Percentiles rank a stretch among this genome's conserved stretches.
phyloP scores from a whole-genome alignment of 106 monocot genomes.

The Dendrobium officinale region DNA sequence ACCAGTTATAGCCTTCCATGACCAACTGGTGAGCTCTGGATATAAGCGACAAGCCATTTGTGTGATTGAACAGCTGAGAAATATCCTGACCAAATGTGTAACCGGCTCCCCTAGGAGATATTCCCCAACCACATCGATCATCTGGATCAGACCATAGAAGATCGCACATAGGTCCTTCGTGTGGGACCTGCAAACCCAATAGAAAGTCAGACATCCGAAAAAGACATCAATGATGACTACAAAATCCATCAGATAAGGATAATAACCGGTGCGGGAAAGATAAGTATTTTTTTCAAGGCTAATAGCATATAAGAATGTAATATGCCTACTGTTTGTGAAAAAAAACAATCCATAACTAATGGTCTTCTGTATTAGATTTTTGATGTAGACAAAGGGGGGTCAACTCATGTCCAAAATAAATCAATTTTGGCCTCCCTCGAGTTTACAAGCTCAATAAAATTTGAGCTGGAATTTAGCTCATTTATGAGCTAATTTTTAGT shows the following conservation, averaged over 20 bases:
- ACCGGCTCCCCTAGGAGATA: slow-evolving; percentile 81
- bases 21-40: slow-evolving; percentile 71
- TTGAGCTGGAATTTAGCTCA: no score
- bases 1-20: slow-evolving; percentile 80
- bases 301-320: no score
- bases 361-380: no score
- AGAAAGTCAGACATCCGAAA: not conserved
- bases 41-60: slow-evolving; percentile 54
- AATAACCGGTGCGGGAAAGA: no score
- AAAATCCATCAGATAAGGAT: no score
- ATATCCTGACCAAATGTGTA: slow-evolving; percentile 78
- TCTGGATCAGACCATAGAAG: slow-evolving; percentile 91
- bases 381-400: no score
- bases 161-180: slow-evolving; percentile 93
- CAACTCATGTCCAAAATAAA: no score
- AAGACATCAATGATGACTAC: not conserved
- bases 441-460: no score
- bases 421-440: no score
- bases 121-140: slow-evolving; percentile 90
- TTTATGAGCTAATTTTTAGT: no score
- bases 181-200: slow-evolving; percentile 52
- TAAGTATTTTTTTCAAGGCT: no score
- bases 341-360: no score
- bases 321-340: not conserved
- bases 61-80: slow-evolving; percentile 65